Base-by-base conservation (phyloP, 495 filamentous ascomycete genomes). In the Podospora pseudocomata region DNA sequence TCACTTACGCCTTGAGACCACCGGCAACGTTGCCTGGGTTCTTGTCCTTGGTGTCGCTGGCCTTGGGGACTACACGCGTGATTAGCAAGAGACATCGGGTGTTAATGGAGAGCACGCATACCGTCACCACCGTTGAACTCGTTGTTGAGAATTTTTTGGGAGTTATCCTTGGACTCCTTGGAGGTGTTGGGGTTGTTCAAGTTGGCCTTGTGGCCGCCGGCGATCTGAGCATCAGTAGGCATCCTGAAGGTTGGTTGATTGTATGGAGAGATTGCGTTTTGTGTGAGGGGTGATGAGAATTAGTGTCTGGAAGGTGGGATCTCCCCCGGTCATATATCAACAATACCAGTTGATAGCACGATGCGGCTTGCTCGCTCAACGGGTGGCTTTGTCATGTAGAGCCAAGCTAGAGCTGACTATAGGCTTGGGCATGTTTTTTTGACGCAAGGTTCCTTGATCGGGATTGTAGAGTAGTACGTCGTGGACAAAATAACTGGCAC, bases 191-290 rank as follows among this genome's bases (percentile, higher is more conserved):
- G 79, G 75, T 83, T 85, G 68, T 79, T 79, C 64, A 84, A 64
- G 71, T 79, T 85, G 62, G 80, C 82, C 78, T 83, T 84, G 77
- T 83, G 80, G 68, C 80, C 81, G 65, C 80, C 80, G 62, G 80
- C 75, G 58, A 83, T 66, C 57, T 80, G 77, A 71, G 75, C 72
- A 32, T 77, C 76, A 62, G 74, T 67, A 75, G 75, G 71, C 77
- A 79, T 76, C 26, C 60, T 72, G 65, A 26, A 18, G 2, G 20
- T 61, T 53, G 59, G 60, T 54, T 18, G 11, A 58, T 58, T 20
- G 20, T 20, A 11, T 49, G 39, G 39, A 49, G 9, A 49, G 9
- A 49, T 6, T 49, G 9, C 13, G 7, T 6, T 49, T 11, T 49
- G 39, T 49, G 39, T 13, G 39, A 49, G 39, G 9, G 39, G 39